Base-by-base conservation (phyloP, 257 asterid genomes). In the Petunia axillaris region DNA sequence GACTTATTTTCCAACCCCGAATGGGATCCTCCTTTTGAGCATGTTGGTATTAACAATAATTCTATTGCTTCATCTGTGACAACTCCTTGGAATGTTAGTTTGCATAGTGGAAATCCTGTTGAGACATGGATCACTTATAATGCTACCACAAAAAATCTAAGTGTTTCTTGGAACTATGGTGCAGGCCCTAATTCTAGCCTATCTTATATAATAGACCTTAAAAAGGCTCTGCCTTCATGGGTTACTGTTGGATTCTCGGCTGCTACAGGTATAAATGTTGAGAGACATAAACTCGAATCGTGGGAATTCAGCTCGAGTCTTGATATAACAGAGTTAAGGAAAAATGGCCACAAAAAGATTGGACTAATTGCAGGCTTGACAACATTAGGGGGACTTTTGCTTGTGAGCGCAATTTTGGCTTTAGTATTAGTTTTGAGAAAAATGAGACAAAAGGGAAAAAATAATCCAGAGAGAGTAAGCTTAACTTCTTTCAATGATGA, bases 21-120 rank as follows among this genome's bases (percentile, higher is more conserved):
- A 62, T 87, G 90, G 90, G 90, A 84, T 81, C 90, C 90, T 38
- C 43, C 65, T 38, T 80, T 48, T 35, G 82, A 82, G 67, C 90
- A 87, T n/a, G 84, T 87, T 9, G 90, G 90, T 0, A 87, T 87
- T 66, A 87, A 85, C 48, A 75, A 74, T 0, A 81, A 87, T 50
- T 84, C 90, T 2, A 82, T 87, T 48, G 43, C 81, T 53, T 87
- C 88, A 38, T 38, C 75, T 10, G 46, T 15, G 0, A 75, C 71
- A 41, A 11, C 59, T 15, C 85, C 85, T 7, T 82, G 87, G 90
- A 85, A 87, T 83, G 88, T 75, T 25, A 64, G 76, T 5, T 62
- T 82, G 41, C 88, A 87, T 40, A 82, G 80, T 55, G 81, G 77
- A 43, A 55, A 82, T 0, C 46, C 44, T 16, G 82, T 81, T 39